These are phyloP conservation scores for Calocybe gambosa DNA, from an alignment of 1,284 basidiomycete genomes.

Conservation along the genomic window DNA sequence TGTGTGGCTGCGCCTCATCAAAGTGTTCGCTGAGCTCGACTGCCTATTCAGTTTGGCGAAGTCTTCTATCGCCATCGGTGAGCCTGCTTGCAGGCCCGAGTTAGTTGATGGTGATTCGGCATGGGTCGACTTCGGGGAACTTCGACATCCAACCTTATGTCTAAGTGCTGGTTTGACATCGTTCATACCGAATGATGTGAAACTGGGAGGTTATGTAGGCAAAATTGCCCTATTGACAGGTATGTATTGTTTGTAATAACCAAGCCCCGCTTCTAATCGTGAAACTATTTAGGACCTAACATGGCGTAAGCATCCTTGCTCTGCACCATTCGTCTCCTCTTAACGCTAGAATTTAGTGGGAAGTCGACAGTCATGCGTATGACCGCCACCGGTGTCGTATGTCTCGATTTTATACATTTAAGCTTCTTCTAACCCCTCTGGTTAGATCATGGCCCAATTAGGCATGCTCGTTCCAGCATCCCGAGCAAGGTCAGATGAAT, in stretches of 20 bases:
- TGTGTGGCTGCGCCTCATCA: constrained; percentile 73
- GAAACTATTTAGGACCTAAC: constrained; percentile 62
- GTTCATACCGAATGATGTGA: constrained; percentile 95
- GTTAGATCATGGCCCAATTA: constrained; percentile 87
- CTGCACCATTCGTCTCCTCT: constrained; percentile 7
- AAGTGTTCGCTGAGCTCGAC: constrained; percentile 84
- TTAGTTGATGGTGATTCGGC: constrained; percentile 80
- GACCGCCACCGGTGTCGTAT: constrained; percentile 87
- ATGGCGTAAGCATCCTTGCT: constrained; percentile 61
- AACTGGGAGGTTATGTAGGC: constrained; percentile 73
- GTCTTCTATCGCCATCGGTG: constrained; percentile 83
- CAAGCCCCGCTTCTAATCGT: background rate
- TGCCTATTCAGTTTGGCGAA: constrained; percentile 93
- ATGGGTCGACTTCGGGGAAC: constrained; percentile 41
- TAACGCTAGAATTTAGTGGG: constrained; percentile 42
- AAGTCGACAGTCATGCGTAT: constrained; percentile 92
- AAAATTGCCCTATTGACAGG: constrained; percentile 90
- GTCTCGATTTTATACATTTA: constrained; percentile 17
- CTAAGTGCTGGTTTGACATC: constrained; percentile 51
- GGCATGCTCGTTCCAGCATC: constrained; percentile 96
- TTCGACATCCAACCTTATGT: constrained; percentile 80
- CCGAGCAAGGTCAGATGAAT: constrained; percentile 56
- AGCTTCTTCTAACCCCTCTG: background rate
- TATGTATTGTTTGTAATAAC: constrained; percentile 22
- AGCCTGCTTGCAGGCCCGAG: constrained; percentile 88